Evolutionary conservation across 129 eudicot species (phyloP), one percentile per base, ranked within the genome.

Genomic region (Oenanthe sinensis): DNA sequence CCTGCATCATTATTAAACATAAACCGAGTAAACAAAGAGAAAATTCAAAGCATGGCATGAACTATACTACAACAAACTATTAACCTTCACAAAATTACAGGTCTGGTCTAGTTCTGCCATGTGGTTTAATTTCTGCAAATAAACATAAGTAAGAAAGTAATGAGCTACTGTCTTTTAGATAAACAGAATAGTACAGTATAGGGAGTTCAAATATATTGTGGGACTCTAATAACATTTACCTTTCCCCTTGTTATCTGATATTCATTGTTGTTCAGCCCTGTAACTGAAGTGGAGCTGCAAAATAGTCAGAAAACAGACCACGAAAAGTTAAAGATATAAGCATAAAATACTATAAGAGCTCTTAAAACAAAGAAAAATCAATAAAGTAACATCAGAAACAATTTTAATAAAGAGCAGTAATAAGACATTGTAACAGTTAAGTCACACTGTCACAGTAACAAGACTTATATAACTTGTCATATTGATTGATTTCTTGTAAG

Each of bases 211-310:
- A n/a, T 22, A 60, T 0, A 60, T 24, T 3, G 10, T 33, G 3
- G 19, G 3, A 30, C 39, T 30, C 43, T 33, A 33, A 30, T 4
- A 67, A 67, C 43, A 67, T 33, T 26, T 87, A 94, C 98, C 93
- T 92, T 87, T 88, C 97, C 98, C 84, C 98, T 90, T 74, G 98
- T 63, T 81, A 94, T 91, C 83, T 94, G 98, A 81, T 94, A 94
- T 85, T 94, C 98, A 49, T 94, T 91, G 87, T 94, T 94, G 90
- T 94, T 94, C 79, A 94, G 87, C 72, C 98, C 98, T 46, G 88
- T 94, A 78, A 94, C 87, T 39, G 92, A 91, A 79, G 98, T 86
- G 11, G 81, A 79, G 82, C 98, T 94, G 92, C 93, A 82, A 85
- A 16, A 86, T n/a, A 65, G 54, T 60, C 30, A 43, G 47, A n/a